phyloP scores from a whole-genome alignment of 148 eudicot species.

The Hydrangea macrophylla region DNA sequence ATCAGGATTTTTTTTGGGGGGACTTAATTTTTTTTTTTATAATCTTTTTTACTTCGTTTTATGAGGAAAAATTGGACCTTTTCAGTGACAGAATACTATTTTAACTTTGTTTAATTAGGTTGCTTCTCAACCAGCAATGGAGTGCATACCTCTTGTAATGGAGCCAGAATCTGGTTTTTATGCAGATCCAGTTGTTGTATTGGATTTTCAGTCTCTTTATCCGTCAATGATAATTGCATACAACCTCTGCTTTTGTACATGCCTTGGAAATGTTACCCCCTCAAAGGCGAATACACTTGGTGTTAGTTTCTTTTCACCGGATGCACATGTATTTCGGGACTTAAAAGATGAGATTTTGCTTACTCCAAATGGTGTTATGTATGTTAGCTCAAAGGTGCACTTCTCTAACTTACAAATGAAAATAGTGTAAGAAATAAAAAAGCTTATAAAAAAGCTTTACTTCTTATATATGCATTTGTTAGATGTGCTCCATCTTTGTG shows the following conservation, averaged over 20 bases:
- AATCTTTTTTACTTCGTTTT: background rate
- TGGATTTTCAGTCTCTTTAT: slow-evolving; percentile 99
- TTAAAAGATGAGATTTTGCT: slow-evolving; percentile 54
- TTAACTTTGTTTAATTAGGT: slow-evolving; percentile 43
- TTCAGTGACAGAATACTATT: slow-evolving; percentile 1
- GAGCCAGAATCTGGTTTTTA: slow-evolving; percentile 98
- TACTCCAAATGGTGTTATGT: slow-evolving; percentile 96
- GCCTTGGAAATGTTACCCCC: slow-evolving; percentile 80
- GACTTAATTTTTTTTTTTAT: background rate
- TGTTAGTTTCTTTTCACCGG: slow-evolving; percentile 73
- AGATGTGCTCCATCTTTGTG: background rate
- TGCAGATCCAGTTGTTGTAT: slow-evolving; percentile 94
- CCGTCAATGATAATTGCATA: slow-evolving; percentile 99
- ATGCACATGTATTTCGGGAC: slow-evolving; percentile 45
- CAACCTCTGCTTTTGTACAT: slow-evolving; percentile 94
- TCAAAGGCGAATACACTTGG: slow-evolving; percentile 74
- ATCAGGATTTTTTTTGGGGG: too few species aligned
- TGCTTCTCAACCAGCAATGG: slow-evolving; percentile 98
- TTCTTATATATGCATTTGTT: too few species aligned
- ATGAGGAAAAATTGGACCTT: background rate
- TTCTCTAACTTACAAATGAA: too few species aligned
- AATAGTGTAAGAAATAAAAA: too few species aligned
- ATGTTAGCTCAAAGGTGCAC: slow-evolving; percentile 69
- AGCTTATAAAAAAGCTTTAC: too few species aligned
- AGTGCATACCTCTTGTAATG: slow-evolving; percentile 98